These are phyloP conservation scores for Phytophthora sansomeana DNA, from an alignment of 352 stramenopile genomes.

Conservation along the genomic window DNA sequence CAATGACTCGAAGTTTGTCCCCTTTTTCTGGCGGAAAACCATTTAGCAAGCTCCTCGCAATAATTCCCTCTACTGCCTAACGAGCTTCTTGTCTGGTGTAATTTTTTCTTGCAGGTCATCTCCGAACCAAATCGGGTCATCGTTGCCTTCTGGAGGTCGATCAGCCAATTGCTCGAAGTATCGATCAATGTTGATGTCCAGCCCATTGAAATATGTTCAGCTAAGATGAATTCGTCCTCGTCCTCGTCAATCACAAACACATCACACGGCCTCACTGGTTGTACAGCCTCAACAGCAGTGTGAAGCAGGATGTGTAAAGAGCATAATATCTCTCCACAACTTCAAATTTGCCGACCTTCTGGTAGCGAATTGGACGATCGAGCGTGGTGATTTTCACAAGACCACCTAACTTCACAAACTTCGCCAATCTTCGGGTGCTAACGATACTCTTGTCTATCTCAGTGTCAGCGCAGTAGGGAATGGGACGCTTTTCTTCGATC, in stretches of 20 bases:
- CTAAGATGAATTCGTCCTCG: too few species aligned
- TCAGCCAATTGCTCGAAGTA: not conserved
- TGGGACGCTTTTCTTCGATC: not conserved
- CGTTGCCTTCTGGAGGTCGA: not conserved
- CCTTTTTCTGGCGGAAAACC: slow-evolving; percentile 9
- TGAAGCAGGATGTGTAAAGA: not conserved
- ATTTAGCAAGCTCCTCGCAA: not conserved
- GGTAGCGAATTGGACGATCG: not conserved
- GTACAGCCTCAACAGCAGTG: not conserved
- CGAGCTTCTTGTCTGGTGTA: too few species aligned
- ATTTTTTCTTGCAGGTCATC: too few species aligned
- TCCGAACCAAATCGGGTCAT: not conserved
- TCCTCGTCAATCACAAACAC: not conserved
- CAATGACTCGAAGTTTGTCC: slow-evolving; percentile 4
- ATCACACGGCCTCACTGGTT: not conserved
- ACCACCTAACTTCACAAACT: too few species aligned
- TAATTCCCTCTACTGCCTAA: not conserved
- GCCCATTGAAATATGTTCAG: too few species aligned
- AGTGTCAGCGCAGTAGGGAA: slow-evolving; percentile 2
- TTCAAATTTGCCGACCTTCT: not conserved
- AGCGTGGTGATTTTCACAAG: not conserved
- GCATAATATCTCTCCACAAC: not conserved
- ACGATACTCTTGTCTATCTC: not conserved
- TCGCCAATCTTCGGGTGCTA: too few species aligned
- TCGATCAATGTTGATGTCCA: not conserved